phyloP scores from a whole-genome alignment of 768 basidiomycete species.

The Crepidotus variabilis region DNA sequence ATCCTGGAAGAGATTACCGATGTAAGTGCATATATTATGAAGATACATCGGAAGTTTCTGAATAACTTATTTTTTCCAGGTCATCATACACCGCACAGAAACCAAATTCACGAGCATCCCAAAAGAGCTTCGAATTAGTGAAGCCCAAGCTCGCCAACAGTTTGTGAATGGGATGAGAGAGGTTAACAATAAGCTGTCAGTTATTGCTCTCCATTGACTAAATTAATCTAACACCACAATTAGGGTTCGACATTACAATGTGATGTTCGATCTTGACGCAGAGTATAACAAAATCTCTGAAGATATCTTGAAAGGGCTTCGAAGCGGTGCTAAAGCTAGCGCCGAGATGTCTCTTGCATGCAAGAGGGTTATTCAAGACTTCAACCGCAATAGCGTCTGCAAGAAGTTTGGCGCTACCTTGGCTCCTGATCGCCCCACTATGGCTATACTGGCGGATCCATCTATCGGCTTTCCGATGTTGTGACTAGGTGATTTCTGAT shows the following conservation, averaged over 20 bases:
- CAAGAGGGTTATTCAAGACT: conserved; percentile 38
- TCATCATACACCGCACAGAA: neutral
- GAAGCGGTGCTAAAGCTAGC: conserved; percentile 38
- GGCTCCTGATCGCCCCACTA: conserved; percentile 22
- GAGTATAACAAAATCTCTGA: conserved; percentile 44
- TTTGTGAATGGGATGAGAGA: neutral
- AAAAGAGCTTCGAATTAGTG: neutral
- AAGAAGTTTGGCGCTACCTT: conserved; percentile 48
- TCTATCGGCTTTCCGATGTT: conserved; percentile 1
- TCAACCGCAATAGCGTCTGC: conserved; percentile 44
- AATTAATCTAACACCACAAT: neutral
- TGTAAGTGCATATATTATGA: neutral
- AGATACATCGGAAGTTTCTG: neutral
- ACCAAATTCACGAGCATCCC: neutral
- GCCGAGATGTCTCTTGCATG: conserved; percentile 32
- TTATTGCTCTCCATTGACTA: neutral
- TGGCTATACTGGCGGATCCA: conserved; percentile 13
- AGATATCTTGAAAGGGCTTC: conserved; percentile 34
- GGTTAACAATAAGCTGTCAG: neutral
- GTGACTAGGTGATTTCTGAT: conserved; percentile 34
- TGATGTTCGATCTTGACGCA: conserved; percentile 50
- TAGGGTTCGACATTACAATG: conserved; percentile 51
- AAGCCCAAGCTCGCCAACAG: neutral
- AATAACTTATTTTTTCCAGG: neutral
- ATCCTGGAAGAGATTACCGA: conserved; percentile 7